Conservation (phyloP, 257 asterid genomes). For the Gentiana dahurica region DNA sequence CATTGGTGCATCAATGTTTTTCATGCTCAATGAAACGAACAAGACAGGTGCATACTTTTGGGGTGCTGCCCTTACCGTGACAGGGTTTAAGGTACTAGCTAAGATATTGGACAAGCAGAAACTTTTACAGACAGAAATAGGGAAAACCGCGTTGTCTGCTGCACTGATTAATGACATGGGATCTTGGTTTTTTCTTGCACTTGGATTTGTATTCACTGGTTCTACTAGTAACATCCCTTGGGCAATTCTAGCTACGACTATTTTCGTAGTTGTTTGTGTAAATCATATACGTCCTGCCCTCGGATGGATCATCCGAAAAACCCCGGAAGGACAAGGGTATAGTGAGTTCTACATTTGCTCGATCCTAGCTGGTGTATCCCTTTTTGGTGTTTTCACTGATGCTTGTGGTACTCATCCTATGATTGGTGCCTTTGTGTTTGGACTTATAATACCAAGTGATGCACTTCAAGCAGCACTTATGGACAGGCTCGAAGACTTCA, state of each 20-base stretch:
- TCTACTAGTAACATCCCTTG: slow-evolving; percentile 17
- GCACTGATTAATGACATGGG: slow-evolving; percentile 45
- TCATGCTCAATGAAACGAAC: slow-evolving; percentile 11
- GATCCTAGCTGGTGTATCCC: slow-evolving; percentile 36
- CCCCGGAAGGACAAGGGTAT: slow-evolving; percentile 76
- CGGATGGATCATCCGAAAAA: slow-evolving; percentile 48
- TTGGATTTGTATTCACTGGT: slow-evolving; percentile 34
- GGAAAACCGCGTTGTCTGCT: slow-evolving; percentile 50
- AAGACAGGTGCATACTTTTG: slow-evolving; percentile 53
- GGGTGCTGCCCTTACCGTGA: slow-evolving; percentile 61
- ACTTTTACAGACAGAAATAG: slow-evolving; percentile 58
- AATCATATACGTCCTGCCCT: slow-evolving; percentile 54
- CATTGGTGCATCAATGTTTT: slow-evolving; percentile 36
- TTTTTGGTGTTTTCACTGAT: slow-evolving; percentile 54
- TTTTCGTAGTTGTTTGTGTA: slow-evolving; percentile 25
- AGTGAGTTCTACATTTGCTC: slow-evolving; percentile 73
- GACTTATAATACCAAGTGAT: slow-evolving; percentile 62
- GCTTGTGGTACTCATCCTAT: slow-evolving; percentile 80
- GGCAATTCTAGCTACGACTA: slow-evolving; percentile 36
- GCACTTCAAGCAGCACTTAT: slow-evolving; percentile 56
- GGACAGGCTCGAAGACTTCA: slow-evolving; percentile 69
- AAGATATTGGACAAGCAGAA: slow-evolving; percentile 54
- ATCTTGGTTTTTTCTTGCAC: slow-evolving; percentile 56
- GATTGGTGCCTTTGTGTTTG: slow-evolving; percentile 80
- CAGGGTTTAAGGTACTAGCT: slow-evolving; percentile 52